Evolutionary conservation across 2,329 filamentous ascomycete species (phyloP).

Genomic region (Arthrinium puccinioides): DNA sequence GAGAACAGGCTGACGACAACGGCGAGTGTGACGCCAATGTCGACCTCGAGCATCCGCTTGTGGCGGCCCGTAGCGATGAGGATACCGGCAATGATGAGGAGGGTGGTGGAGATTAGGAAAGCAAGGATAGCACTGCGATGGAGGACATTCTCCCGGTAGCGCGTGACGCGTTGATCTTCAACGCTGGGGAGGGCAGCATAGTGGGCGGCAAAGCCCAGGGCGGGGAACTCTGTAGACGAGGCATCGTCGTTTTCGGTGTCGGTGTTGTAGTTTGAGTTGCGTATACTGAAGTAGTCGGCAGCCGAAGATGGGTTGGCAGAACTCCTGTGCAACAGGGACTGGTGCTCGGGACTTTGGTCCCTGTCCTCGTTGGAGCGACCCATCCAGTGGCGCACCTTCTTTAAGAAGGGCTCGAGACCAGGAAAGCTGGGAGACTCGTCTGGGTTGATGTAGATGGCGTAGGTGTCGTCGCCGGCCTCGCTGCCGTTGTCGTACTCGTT

Average conservation of each 20-base stretch:
- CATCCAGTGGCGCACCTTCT: conserved; percentile 32
- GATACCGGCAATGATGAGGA: conserved; percentile 57
- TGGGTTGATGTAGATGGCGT: conserved; percentile 69
- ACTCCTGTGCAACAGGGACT: conserved; percentile 20
- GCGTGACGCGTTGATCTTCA: conserved; percentile 39
- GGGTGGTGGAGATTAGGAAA: conserved; percentile 52
- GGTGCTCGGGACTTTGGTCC: conserved; percentile 16
- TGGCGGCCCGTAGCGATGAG: conserved; percentile 63
- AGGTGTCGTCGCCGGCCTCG: conserved; percentile 55
- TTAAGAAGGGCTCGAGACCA: conserved; percentile 46
- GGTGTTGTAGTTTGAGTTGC: conserved; percentile 7
- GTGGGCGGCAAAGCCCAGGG: conserved; percentile 43
- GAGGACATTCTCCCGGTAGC: conserved; percentile 48
- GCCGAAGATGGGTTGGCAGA: conserved; percentile 5
- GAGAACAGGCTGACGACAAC: conserved; percentile 60
- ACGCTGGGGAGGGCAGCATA: conserved; percentile 47
- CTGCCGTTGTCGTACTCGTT: conserved; percentile 83
- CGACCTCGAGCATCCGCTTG: conserved; percentile 63
- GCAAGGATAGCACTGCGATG: conserved; percentile 44
- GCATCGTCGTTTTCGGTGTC: conserved; percentile 42
- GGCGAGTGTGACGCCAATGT: conserved; percentile 61
- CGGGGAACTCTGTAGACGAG: conserved; percentile 42
- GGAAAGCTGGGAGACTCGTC: conserved; percentile 54
- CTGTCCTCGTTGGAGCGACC: neutral
- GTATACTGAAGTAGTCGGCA: conserved; percentile 21